These are phyloP conservation scores for Pseudozyma pruni DNA, from an alignment of 1,284 basidiomycete species.

Conservation along the genomic window DNA sequence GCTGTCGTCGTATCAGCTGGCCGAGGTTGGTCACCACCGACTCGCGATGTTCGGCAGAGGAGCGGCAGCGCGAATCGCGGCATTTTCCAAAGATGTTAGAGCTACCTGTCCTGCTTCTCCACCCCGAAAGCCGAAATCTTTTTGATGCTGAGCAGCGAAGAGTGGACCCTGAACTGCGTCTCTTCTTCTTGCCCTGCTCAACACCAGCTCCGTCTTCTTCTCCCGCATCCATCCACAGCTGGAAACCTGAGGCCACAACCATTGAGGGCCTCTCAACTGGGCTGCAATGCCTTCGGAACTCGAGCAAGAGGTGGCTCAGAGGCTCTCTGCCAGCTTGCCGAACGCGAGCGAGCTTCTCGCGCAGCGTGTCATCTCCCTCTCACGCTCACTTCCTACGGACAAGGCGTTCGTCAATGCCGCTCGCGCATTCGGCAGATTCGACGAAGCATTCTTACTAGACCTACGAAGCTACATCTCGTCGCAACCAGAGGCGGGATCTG, in stretches of 20 bases:
- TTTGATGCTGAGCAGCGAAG: not conserved
- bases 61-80: too few species aligned
- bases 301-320: conserved; percentile 39
- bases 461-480: conserved; percentile 65
- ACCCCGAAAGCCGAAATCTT: conserved; percentile 20
- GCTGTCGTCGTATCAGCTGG: not conserved
- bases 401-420: conserved; percentile 73
- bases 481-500: conserved; percentile 14
- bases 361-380: conserved; percentile 56
- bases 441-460: conserved; percentile 74
- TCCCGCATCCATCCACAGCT: not conserved
- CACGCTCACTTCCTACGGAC: conserved; percentile 46
- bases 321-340: conserved; percentile 30
- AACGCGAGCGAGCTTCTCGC: conserved; percentile 59
- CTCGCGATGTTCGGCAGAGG: not conserved
- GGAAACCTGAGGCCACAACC: not conserved
- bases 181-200: conserved; percentile 2
- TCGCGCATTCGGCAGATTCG: conserved; percentile 84
- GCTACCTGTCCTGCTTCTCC: not conserved
- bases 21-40: conserved; percentile 1
- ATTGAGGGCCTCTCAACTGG: too few species aligned
- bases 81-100: not conserved
- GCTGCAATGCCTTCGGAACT: conserved; percentile 21
- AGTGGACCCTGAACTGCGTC: conserved; percentile 23
- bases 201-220: not conserved